phyloP scores from a whole-genome alignment of 805 yeast species.

The Schizosaccharomyces osmophilus region DNA sequence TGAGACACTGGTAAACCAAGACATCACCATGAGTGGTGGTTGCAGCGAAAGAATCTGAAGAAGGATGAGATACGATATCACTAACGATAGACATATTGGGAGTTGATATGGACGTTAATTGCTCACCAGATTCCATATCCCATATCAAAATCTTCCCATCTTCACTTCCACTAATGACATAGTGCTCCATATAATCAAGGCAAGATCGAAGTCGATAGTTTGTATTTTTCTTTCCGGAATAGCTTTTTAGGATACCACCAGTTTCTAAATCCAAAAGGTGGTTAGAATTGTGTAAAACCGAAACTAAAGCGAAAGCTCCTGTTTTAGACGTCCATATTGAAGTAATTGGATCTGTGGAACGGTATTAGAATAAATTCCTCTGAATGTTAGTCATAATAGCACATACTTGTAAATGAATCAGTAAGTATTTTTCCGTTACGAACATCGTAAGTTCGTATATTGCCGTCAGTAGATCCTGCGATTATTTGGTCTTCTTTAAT shows the following conservation, averaged over 20 bases:
- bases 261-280: conserved; percentile 10
- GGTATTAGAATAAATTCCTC: neutral
- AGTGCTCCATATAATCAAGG: conserved; percentile 9
- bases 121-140: conserved; percentile 6
- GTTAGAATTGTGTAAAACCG: conserved; percentile 11
- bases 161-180: conserved; percentile 12
- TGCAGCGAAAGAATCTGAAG: neutral
- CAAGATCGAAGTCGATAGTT: conserved; percentile 10
- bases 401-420: conserved; percentile 9
- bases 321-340: conserved; percentile 6
- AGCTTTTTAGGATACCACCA: conserved; percentile 11
- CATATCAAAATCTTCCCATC: conserved; percentile 11
- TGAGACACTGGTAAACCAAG: neutral
- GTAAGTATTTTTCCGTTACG: conserved; percentile 11
- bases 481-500: conserved; percentile 8
- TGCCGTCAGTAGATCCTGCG: conserved; percentile 15
- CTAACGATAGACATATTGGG: neutral
- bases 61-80: neutral
- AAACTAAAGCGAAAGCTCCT: conserved; percentile 8
- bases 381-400: neutral
- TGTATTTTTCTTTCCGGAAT: conserved; percentile 10
- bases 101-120: neutral
- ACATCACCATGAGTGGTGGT: neutral
- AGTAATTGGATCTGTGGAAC: conserved; percentile 10
- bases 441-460: conserved; percentile 13